Percentiles rank a stretch among this genome's conserved stretches.
These are phyloP conservation scores for Starmerella davenportii DNA, from an alignment of 805 yeast genomes.

Conservation along the genomic window DNA sequence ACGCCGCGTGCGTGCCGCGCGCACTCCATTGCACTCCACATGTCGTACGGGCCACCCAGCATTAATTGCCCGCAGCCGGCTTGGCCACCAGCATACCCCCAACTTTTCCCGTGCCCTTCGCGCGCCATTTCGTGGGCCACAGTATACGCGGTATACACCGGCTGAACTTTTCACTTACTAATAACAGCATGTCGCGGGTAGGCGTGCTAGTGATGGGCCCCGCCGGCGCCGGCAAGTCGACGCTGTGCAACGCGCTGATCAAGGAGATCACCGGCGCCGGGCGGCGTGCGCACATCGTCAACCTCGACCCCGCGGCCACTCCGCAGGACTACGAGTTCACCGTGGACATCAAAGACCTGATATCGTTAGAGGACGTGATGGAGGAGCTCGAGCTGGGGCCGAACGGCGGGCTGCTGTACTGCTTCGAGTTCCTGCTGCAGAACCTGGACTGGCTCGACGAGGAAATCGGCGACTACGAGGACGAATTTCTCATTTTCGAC, in stretches of 20 bases:
- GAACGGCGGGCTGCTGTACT: conserved; percentile 82
- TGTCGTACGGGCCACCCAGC: too few species aligned
- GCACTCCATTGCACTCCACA: too few species aligned
- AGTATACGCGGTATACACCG: too few species aligned
- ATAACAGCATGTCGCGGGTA: conserved; percentile 80
- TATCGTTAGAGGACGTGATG: conserved; percentile 84
- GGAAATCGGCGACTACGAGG: conserved; percentile 88
- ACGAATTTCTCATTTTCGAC: conserved; percentile 83
- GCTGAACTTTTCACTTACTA: neutral
- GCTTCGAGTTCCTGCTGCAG: conserved; percentile 73
- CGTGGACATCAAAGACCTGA: conserved; percentile 77
- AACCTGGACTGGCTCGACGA: conserved; percentile 96
- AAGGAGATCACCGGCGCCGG: conserved; percentile 80
- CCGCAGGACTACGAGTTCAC: conserved; percentile 82
- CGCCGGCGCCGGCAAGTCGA: conserved; percentile 92
- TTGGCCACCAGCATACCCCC: too few species aligned
- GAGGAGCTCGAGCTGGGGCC: conserved; percentile 89
- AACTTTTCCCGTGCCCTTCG: too few species aligned
- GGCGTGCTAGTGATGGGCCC: conserved; percentile 92
- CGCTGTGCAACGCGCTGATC: conserved; percentile 78
- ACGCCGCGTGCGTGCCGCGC: too few species aligned
- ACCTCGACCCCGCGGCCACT: conserved; percentile 93
- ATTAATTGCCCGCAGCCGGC: too few species aligned
- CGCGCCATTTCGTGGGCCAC: too few species aligned
- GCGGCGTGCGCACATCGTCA: conserved; percentile 84